A percentile compares a stretch with the other conserved stretches of the same genome.
phyloP scores from a whole-genome alignment of 371 early-diverging fungal genomes.

The Saksenaea oblongispora region DNA sequence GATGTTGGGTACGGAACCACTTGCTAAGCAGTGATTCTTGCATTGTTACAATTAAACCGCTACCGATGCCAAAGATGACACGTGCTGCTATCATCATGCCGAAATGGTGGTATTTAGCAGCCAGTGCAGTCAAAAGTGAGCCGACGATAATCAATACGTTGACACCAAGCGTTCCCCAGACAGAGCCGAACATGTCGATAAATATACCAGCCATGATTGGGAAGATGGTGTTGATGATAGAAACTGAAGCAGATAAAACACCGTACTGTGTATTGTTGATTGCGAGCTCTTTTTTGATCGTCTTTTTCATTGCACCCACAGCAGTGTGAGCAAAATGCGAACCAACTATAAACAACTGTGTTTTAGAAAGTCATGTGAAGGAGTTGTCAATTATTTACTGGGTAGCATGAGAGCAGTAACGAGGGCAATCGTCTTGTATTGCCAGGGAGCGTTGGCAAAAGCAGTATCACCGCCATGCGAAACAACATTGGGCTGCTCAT shows the following conservation, averaged over 20 bases:
- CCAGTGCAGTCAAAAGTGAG: slow-evolving; percentile 28
- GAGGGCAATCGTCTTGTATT: slow-evolving; percentile 25
- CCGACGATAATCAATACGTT: slow-evolving; percentile 27
- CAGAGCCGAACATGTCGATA: slow-evolving; percentile 34
- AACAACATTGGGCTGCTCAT: background rate
- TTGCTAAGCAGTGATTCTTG: slow-evolving; percentile 44
- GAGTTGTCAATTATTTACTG: slow-evolving; percentile 4
- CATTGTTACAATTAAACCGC: slow-evolving; percentile 37
- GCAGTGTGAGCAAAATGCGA: slow-evolving; percentile 36
- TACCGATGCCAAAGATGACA: slow-evolving; percentile 43
- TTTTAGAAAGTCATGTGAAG: background rate
- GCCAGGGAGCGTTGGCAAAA: slow-evolving; percentile 25
- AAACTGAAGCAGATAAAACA: slow-evolving; percentile 28
- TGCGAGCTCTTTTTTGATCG: slow-evolving; percentile 19
- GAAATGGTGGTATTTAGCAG: slow-evolving; percentile 24
- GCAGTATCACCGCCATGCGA: slow-evolving; percentile 21
- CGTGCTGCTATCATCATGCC: slow-evolving; percentile 34
- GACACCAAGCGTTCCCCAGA: slow-evolving; percentile 27
- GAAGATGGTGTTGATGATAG: slow-evolving; percentile 39
- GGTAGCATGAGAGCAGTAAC: slow-evolving; percentile 27
- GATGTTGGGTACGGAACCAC: slow-evolving; percentile 41
- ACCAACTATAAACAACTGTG: slow-evolving; percentile 21
- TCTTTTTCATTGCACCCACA: slow-evolving; percentile 31
- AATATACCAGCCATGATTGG: slow-evolving; percentile 34
- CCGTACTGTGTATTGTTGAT: slow-evolving; percentile 42